These are phyloP conservation scores for Aspergillus udagawae DNA, from an alignment of 2,329 filamentous ascomycete genomes.

Conservation along the genomic window DNA sequence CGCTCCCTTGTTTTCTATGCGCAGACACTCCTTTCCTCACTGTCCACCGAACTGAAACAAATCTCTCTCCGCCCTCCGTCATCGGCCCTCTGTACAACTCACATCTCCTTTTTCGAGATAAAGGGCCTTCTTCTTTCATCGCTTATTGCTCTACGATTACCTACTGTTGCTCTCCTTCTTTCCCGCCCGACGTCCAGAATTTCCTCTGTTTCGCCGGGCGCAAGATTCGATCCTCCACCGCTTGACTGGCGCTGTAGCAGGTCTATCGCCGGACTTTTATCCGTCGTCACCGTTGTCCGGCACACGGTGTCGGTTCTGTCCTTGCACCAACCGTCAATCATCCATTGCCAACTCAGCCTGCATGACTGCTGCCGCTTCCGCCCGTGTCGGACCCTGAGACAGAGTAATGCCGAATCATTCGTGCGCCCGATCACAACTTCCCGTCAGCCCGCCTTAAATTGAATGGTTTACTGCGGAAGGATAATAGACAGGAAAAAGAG, in stretches of 20 bases:
- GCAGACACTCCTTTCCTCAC: constrained; percentile 9
- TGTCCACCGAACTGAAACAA: not conserved
- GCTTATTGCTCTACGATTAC: not conserved
- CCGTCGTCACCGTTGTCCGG: constrained; percentile 23
- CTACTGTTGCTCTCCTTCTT: not conserved
- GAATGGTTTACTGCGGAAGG: constrained; percentile 1
- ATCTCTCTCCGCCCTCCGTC: constrained; percentile 6
- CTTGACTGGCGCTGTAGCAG: constrained; percentile 31
- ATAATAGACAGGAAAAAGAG: constrained; percentile 5
- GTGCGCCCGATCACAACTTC: constrained; percentile 21
- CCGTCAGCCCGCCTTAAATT: constrained; percentile 22
- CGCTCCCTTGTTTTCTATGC: constrained; percentile 11
- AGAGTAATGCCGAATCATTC: constrained; percentile 32
- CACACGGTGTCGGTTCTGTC: constrained; percentile 17
- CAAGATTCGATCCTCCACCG: constrained; percentile 11
- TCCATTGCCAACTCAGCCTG: constrained; percentile 7
- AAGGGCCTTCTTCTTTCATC: not conserved
- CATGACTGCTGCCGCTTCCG: constrained; percentile 15
- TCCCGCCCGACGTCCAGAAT: not conserved
- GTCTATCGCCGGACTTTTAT: constrained; percentile 20
- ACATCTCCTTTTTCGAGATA: not conserved
- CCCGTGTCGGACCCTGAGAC: constrained; percentile 11
- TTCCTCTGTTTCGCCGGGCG: constrained; percentile 9
- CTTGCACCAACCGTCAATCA: not conserved
- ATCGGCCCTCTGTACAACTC: not conserved